These are phyloP conservation scores for Haematococcus sp. DNA, from an alignment of 139 green algal genomes.

Conservation along the genomic window DNA sequence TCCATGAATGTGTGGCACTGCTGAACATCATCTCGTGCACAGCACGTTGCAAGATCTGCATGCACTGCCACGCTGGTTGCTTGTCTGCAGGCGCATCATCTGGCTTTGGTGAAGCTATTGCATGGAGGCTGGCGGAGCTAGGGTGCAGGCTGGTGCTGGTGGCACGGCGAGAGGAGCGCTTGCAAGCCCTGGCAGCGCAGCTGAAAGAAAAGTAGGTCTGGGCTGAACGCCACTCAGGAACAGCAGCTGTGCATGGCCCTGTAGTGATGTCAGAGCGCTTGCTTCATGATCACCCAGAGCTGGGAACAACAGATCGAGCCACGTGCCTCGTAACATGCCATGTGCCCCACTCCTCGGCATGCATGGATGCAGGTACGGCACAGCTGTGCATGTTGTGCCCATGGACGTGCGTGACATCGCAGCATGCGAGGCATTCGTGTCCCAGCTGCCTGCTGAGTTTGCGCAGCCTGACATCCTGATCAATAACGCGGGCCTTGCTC, in stretches of 20 bases:
- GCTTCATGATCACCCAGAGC: too few relatives aligned
- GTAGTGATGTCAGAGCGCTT: too few relatives aligned
- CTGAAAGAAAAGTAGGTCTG: constrained; percentile 6
- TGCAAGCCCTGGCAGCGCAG: constrained; percentile 14
- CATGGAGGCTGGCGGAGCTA: constrained; percentile 67
- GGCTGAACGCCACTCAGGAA: too few relatives aligned
- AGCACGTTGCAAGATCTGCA: too few relatives aligned
- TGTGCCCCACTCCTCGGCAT: too few relatives aligned
- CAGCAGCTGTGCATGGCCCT: too few relatives aligned
- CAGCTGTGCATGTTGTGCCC: constrained; percentile 33
- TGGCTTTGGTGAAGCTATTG: constrained; percentile 73
- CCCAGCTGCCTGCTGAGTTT: constrained; percentile 55
- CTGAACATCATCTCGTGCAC: too few relatives aligned
- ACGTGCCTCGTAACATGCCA: too few relatives aligned
- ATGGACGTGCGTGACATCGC: constrained; percentile 63
- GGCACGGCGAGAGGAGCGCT: constrained; percentile 59
- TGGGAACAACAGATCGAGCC: too few relatives aligned
- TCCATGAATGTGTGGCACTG: too few relatives aligned
- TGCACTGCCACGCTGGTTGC: background rate
- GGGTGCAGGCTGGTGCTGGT: constrained; percentile 70
- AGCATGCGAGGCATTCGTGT: constrained; percentile 37
- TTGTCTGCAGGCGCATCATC: constrained; percentile 9
- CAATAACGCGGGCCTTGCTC: constrained; percentile 83
- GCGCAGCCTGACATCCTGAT: constrained; percentile 77
- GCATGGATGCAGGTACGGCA: background rate